phyloP scores from a whole-genome alignment of 2,329 filamentous ascomycete species.

The Aaosphaeria pasadenensis region DNA sequence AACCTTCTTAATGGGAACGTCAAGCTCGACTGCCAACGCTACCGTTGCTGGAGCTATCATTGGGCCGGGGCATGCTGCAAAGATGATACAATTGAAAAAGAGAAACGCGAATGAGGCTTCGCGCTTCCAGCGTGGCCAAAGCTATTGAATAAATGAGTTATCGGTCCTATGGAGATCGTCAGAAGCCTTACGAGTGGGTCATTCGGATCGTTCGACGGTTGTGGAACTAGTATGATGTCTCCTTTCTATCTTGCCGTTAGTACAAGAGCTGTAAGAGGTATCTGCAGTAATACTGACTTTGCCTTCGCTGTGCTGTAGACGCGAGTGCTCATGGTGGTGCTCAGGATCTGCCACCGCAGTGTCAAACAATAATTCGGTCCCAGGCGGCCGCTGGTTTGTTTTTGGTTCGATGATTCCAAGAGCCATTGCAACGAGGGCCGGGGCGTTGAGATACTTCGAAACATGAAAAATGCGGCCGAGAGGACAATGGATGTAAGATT shows the following conservation, averaged over 20 bases:
- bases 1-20: conserved; percentile 21
- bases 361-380: conserved; percentile 23
- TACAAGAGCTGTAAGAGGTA: background rate
- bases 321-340: conserved; percentile 10
- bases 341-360: conserved; percentile 7
- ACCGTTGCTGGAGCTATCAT: conserved; percentile 23
- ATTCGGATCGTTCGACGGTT: conserved; percentile 20
- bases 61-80: conserved; percentile 19
- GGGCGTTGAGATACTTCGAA: too few species aligned
- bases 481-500: too few species aligned
- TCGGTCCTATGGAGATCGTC: background rate
- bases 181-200: conserved; percentile 15
- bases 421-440: conserved; percentile 8
- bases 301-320: conserved; percentile 16
- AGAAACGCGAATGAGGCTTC: conserved; percentile 16
- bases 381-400: conserved; percentile 15
- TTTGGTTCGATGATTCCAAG: conserved; percentile 23
- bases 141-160: conserved; percentile 2
- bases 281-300: conserved; percentile 5
- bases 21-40: conserved; percentile 13
- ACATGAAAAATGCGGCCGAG: too few species aligned
- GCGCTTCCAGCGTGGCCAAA: conserved; percentile 22
- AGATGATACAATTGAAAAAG: conserved; percentile 24
- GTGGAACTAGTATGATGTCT: conserved; percentile 18
- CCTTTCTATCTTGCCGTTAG: conserved; percentile 8